These are phyloP conservation scores for Tulasnella sp. DNA, from an alignment of 768 basidiomycete species.

Conservation along the genomic window DNA sequence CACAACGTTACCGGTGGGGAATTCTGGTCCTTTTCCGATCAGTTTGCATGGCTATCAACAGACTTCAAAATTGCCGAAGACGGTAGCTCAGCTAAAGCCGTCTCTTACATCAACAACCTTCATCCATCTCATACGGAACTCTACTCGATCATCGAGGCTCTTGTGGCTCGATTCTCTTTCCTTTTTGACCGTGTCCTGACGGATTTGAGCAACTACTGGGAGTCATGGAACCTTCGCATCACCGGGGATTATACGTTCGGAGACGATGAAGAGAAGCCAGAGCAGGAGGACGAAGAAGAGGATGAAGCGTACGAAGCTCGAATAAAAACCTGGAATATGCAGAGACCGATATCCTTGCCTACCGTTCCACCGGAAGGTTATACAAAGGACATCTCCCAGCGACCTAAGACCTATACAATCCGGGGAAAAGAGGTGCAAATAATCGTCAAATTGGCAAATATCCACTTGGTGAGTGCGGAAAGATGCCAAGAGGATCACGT, in stretches of 20 bases:
- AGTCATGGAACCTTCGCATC: background rate
- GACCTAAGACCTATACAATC: background rate
- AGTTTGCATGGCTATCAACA: constrained; percentile 24
- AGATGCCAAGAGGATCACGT: background rate
- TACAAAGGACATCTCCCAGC: background rate
- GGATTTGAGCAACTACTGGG: background rate
- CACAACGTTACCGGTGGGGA: background rate
- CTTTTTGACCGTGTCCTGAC: constrained; percentile 22
- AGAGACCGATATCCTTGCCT: background rate
- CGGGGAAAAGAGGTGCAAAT: constrained; percentile 33
- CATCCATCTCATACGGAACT: constrained; percentile 21
- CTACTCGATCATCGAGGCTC: constrained; percentile 14
- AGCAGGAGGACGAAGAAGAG: background rate
- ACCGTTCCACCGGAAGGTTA: background rate
- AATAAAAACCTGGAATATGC: background rate
- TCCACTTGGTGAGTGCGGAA: constrained; percentile 33
- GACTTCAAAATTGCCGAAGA: constrained; percentile 13
- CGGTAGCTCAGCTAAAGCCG: background rate
- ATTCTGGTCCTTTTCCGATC: background rate
- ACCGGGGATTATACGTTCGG: background rate
- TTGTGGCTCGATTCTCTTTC: constrained; percentile 15
- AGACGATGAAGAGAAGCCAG: background rate
- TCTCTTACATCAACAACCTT: constrained; percentile 26
- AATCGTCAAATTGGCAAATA: constrained; percentile 40
- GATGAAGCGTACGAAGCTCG: background rate